Base-by-base conservation (phyloP, 495 filamentous ascomycete genomes). In the Polyplosphaeria fusca region DNA sequence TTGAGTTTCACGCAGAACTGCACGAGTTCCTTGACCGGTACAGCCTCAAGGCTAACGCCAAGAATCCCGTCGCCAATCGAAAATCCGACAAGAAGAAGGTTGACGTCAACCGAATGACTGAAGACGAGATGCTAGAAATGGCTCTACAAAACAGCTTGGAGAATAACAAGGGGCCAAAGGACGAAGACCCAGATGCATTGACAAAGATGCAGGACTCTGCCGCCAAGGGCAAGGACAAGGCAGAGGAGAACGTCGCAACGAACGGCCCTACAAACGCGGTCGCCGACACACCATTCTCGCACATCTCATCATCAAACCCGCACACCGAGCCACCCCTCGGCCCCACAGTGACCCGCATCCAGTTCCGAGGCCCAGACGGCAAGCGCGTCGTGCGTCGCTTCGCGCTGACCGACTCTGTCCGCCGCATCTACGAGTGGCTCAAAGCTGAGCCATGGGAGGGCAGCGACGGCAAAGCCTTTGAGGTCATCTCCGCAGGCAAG, bases 1-100 rank as follows among this genome's bases (percentile, higher is more conserved):
- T 80, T 13, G 93, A 96, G 11, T 96, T 97, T 65, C 81, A 95
- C 46, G 89, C 87, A 70, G 86, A 95, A 57, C 78, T 98, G 1
- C 87, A 91, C 65, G 93, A 98, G 68, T 98, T 98, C 66, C 81
- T 98, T 2, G 94, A 96, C 65, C 82, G 93, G 2, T 98, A 96
- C 69, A 96, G 91, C 65, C 76, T 98, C 50, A 87, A 84, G 11
- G 82, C 81, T 20, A 83, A 91, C 60, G 89, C 86, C 60, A 92
- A 91, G 71, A 98, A 98, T 64, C 93, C 93, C 0, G 89, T 98
- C 0, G 83, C 88, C 2, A 88, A 83, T 66, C 76, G 87, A 35
- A 94, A 92, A 69, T 77, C 83, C 2, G 86, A 89, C 61, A 71
- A 81, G 56, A 84, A 82, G 50, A 79, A 85, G 54, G 76, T 86